Evolutionary conservation across 345 rosid species (phyloP), one percentile per base, ranked within the genome.

Genomic region (Melastoma malabathricum): DNA sequence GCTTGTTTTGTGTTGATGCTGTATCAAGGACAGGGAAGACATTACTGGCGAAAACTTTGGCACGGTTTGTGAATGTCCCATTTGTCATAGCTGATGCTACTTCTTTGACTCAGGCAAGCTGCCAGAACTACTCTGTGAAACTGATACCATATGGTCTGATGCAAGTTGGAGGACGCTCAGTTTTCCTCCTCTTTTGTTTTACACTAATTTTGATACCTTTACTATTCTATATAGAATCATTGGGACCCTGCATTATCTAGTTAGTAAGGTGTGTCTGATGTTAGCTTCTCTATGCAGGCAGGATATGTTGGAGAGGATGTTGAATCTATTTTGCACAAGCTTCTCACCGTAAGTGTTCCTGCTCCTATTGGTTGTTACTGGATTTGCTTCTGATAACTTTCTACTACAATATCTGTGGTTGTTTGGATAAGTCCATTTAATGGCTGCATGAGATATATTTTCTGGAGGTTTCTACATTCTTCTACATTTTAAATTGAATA

Each of bases 291-390:
- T 52, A 15, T 71, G 70, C 95, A 93, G 99, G 99, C 99, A 67
- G 97, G 99, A 62, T 93, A 93, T 66, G 99, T 88, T 6, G 99
- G 99, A 58, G 97, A 93, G 73, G 99, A 88, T 71, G 99, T 93
- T 64, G 99, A 93, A 71, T 83, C 97, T 68, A 85, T 93, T 74
- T 72, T 93, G 71, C 84, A 85, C 84, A 93, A 93, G 75, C 97
- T 93, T 47, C 92, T 88, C 46, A 75, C 71, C 58, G 99, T 88
- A 74, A 64, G 58, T 56, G 61, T 48, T 56, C 18, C 27, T 39
- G 16, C 46, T 3, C 27, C 27, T 9, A 18, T 52, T 23, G 1
- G 44, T 27, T 54, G 20, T 12, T n/a, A 6, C 41, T 8, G 41
- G 41, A 34, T 50, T 19, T 43, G 41, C 3, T 55, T 20, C 5